Conservation (phyloP, 805 yeast genomes). For the Wickerhamomyces silvicola region DNA sequence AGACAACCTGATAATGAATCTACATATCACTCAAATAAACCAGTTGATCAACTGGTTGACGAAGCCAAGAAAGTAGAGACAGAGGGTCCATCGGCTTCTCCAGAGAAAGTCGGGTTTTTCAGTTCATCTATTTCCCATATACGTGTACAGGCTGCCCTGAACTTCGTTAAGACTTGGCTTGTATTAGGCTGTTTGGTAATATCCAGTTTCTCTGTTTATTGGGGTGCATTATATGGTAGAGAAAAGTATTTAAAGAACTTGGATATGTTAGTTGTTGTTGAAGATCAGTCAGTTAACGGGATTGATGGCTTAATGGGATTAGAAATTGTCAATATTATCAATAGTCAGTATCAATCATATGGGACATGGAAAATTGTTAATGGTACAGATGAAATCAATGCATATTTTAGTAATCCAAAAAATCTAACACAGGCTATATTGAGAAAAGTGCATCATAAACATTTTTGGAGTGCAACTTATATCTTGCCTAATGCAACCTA, state of each 20-base stretch:
- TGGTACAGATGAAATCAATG: constrained; percentile 19
- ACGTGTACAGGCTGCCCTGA: constrained; percentile 6
- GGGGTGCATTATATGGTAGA: constrained; percentile 32
- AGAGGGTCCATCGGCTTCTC: constrained; percentile 2
- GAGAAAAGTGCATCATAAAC: constrained; percentile 42
- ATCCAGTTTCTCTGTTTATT: constrained; percentile 27
- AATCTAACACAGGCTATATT: constrained; percentile 31
- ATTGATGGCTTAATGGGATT: constrained; percentile 33
- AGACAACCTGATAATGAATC: not conserved
- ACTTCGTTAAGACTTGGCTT: constrained; percentile 9
- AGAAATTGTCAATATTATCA: constrained; percentile 38
- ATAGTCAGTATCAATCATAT: constrained; percentile 51
- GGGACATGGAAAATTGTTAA: constrained; percentile 33
- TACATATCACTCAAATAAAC: no score
- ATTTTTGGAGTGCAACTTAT: constrained; percentile 59
- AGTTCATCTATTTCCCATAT: constrained; percentile 8
- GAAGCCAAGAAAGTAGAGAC: not conserved
- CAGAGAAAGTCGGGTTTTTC: constrained; percentile 12
- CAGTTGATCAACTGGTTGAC: no score
- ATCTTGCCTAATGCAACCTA: constrained; percentile 43
- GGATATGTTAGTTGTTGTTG: constrained; percentile 26
- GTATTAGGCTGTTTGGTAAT: constrained; percentile 32
- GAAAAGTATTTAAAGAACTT: constrained; percentile 18
- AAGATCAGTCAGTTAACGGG: constrained; percentile 24
- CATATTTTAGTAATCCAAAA: constrained; percentile 12